phyloP scores from a whole-genome alignment of 768 basidiomycete genomes.

The Cantharellus cinnabarinus region DNA sequence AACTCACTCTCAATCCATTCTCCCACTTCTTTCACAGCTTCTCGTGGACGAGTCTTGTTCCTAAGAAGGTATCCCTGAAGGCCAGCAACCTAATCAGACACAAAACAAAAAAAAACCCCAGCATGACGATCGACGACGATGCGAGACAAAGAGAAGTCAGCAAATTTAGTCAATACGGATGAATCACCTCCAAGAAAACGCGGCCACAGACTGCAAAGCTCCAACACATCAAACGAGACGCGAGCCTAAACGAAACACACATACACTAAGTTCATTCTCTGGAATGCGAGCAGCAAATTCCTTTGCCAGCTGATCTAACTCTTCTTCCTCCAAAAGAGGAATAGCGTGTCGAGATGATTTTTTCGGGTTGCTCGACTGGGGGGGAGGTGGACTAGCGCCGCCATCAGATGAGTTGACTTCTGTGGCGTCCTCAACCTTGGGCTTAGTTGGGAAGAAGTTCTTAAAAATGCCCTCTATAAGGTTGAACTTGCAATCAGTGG shows the following conservation, averaged over 20 bases:
- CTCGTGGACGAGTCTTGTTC: conserved; percentile 77
- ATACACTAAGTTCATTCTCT: conserved; percentile 70
- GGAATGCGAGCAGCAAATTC: conserved; percentile 67
- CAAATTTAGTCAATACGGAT: background rate
- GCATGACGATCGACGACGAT: background rate
- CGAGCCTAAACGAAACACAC: conserved; percentile 11
- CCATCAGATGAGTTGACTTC: too few relatives aligned
- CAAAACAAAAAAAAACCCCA: background rate
- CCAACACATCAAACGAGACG: background rate
- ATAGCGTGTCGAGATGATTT: conserved; percentile 17
- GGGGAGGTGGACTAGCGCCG: too few relatives aligned
- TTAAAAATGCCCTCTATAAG: conserved; percentile 51
- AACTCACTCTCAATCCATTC: conserved; percentile 32
- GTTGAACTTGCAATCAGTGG: background rate
- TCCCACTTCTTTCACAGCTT: conserved; percentile 60
- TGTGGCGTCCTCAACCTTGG: conserved; percentile 1
- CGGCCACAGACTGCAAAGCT: background rate
- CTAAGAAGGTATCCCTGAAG: conserved; percentile 63
- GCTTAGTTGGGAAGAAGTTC: conserved; percentile 67
- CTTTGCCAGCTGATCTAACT: conserved; percentile 60
- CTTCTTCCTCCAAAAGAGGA: conserved; percentile 52
- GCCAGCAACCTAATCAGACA: conserved; percentile 34
- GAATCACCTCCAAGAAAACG: background rate
- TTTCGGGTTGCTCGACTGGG: background rate
- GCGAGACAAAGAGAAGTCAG: background rate